Percentiles rank a stretch among this genome's conserved stretches.
Evolutionary conservation across 106 monocot species (phyloP).

Genomic region (Phalaenopsis aphrodite): DNA sequence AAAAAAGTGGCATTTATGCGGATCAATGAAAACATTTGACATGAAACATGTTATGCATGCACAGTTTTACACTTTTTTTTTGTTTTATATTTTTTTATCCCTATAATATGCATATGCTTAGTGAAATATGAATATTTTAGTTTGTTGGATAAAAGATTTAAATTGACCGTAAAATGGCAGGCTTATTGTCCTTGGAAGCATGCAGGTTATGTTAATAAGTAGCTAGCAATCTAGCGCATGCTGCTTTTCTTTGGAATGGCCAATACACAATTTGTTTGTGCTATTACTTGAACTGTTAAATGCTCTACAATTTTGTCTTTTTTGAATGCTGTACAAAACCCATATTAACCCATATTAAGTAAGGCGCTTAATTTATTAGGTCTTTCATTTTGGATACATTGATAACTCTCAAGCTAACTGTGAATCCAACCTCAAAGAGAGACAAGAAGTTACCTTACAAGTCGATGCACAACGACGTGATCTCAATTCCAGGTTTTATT

Average conservation of each 20-base stretch:
- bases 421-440: constrained; percentile 25
- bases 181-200: background rate
- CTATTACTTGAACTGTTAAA: background rate
- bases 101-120: background rate
- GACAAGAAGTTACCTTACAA: constrained; percentile 49
- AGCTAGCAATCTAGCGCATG: background rate
- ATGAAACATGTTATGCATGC: background rate
- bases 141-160: background rate
- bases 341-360: too few species aligned
- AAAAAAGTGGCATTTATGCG: background rate
- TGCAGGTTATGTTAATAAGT: background rate
- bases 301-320: background rate
- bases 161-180: background rate
- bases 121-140: background rate
- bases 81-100: background rate
- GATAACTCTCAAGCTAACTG: constrained; percentile 29
- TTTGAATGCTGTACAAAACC: too few species aligned
- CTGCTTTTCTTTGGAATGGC: background rate
- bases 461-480: constrained; percentile 50
- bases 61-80: background rate
- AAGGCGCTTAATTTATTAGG: constrained; percentile 21
- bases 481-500: constrained; percentile 58
- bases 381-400: constrained; percentile 64
- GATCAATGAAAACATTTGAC: background rate
- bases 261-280: background rate